Evolutionary conservation across 2,329 filamentous ascomycete genomes (phyloP).

Genomic region (Penicillium thymicola): DNA sequence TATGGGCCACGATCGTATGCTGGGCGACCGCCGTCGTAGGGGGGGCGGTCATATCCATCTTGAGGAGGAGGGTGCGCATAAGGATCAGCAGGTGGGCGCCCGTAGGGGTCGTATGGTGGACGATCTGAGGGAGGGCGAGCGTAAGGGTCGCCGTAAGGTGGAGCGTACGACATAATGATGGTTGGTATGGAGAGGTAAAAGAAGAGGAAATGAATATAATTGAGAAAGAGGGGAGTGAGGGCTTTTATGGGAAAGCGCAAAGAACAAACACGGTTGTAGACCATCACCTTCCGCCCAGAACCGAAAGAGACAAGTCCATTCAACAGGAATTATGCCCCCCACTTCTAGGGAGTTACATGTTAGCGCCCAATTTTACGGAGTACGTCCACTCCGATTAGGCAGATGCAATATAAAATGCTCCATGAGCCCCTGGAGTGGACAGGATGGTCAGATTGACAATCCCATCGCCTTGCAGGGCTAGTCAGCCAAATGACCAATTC

Average conservation of each 20-base stretch:
- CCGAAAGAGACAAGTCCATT: constrained; percentile 10
- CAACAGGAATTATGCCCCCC: neutral
- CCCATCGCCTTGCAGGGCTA: constrained; percentile 4
- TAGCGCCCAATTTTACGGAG: constrained; percentile 3
- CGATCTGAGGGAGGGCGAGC: constrained; percentile 21
- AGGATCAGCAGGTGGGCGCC: constrained; percentile 10
- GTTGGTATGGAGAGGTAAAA: neutral
- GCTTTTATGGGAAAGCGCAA: constrained; percentile 13
- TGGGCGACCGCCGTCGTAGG: constrained; percentile 29
- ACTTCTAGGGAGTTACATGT: constrained; percentile 12
- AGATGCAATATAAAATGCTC: constrained; percentile 12
- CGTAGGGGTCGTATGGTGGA: constrained; percentile 13
- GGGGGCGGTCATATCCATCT: constrained; percentile 12
- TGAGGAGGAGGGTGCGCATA: constrained; percentile 9
- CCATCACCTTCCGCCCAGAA: constrained; percentile 12
- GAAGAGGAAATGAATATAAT: neutral
- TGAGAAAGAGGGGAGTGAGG: neutral
- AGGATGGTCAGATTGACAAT: constrained; percentile 4
- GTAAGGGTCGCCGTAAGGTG: constrained; percentile 19
- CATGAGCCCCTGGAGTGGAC: neutral
- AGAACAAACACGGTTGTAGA: constrained; percentile 3
- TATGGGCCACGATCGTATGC: constrained; percentile 31
- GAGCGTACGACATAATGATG: constrained; percentile 21
- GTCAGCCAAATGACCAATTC: neutral
- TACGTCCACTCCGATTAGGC: constrained; percentile 9